A percentile compares a stretch with the other conserved stretches of the same genome.
Conservation (phyloP, 257 asterid genomes). For the Nicotiana knightiana region DNA sequence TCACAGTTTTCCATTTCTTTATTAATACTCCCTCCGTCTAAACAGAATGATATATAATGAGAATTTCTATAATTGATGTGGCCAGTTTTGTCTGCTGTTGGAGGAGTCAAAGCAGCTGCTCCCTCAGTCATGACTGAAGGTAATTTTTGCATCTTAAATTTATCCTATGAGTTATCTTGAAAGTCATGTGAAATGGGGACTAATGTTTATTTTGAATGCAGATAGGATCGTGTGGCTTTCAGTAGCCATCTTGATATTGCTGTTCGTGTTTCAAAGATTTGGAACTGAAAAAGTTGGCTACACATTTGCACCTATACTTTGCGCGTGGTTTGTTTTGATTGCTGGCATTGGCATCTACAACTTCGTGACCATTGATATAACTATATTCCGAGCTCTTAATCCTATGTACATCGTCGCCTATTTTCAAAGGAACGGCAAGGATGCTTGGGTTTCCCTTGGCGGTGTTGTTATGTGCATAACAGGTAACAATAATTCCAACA, state of each 20-base stretch:
- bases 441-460: conserved; percentile 67
- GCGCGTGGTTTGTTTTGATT: conserved; percentile 49
- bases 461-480: conserved; percentile 68
- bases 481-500: conserved; percentile 21
- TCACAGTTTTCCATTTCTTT: not conserved
- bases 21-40: not conserved
- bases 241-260: conserved; percentile 38
- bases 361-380: conserved; percentile 34
- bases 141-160: not conserved
- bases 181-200: not conserved
- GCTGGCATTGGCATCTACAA: conserved; percentile 50
- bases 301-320: conserved; percentile 57
- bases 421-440: conserved; percentile 48
- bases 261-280: conserved; percentile 54
- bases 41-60: not conserved
- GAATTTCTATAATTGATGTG: not conserved
- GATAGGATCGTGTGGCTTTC: conserved; percentile 42
- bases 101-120: not conserved
- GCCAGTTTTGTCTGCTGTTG: not conserved
- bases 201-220: conserved; percentile 12
- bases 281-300: conserved; percentile 76
- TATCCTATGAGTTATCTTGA: not conserved
- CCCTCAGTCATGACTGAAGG: not conserved
- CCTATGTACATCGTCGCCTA: conserved; percentile 52
- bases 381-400: conserved; percentile 47